Evolutionary conservation across 345 rosid species (phyloP).

Genomic region (Citrus sinensis): DNA sequence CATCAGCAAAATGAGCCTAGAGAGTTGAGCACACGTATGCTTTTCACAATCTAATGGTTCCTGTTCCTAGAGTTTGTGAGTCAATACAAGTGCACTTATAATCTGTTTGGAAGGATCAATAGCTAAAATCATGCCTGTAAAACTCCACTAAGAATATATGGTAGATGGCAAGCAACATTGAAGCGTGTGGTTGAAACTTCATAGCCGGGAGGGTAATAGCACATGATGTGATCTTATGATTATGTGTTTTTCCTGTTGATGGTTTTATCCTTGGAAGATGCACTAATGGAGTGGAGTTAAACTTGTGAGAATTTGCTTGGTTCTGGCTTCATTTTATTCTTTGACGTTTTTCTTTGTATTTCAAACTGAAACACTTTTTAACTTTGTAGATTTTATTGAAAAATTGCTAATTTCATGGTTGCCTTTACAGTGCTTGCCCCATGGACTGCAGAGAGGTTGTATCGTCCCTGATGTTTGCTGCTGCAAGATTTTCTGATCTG

Average conservation of each 20-base stretch:
- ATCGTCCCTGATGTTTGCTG: slow-evolving; percentile 86
- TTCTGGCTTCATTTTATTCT: not conserved
- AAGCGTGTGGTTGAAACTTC: not conserved
- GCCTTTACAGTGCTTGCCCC: slow-evolving; percentile 70
- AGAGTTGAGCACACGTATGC: not conserved
- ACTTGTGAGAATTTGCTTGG: not conserved
- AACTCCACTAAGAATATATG: not conserved
- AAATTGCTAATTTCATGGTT: not conserved
- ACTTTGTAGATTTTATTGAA: not conserved
- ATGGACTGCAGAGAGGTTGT: slow-evolving; percentile 80
- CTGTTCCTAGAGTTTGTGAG: not conserved
- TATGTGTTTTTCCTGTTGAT: not conserved
- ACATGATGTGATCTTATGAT: not conserved
- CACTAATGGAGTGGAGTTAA: not conserved
- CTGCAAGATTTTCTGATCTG: slow-evolving; percentile 89
- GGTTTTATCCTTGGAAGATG: not conserved
- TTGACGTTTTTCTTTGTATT: not conserved
- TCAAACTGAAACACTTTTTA: not conserved
- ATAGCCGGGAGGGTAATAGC: not conserved
- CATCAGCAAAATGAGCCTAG: not conserved
- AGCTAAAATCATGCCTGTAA: not conserved
- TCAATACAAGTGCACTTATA: not conserved
- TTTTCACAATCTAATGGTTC: not conserved
- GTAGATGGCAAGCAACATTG: not conserved
- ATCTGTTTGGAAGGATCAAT: not conserved